Percentiles rank a stretch among this genome's conserved stretches.
Evolutionary conservation across 2,329 filamentous ascomycete genomes (phyloP).

Genomic region (Neonectria coccinea): DNA sequence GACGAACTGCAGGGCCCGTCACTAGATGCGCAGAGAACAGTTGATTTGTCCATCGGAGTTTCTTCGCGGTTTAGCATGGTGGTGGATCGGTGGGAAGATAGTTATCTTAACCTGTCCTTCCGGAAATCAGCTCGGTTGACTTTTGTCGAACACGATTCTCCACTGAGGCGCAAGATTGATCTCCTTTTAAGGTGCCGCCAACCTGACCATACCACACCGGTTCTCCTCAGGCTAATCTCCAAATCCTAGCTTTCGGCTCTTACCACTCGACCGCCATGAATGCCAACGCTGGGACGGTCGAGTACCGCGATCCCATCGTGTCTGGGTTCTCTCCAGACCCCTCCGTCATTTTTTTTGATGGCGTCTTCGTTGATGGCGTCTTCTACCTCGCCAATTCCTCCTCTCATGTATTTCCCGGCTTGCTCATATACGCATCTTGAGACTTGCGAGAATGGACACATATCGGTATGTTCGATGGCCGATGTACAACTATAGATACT

Average conservation of each 20-base stretch:
- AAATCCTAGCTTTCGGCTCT: neutral
- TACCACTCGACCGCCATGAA: neutral
- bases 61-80: neutral
- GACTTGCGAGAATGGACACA: slow-evolving; percentile 31
- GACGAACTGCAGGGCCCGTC: neutral
- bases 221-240: neutral
- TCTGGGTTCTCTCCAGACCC: slow-evolving; percentile 32
- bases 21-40: neutral
- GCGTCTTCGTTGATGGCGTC: slow-evolving; percentile 31
- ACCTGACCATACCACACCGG: neutral
- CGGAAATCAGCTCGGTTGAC: neutral
- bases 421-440: slow-evolving; percentile 31
- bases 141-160: neutral
- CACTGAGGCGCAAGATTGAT: neutral
- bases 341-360: too few species aligned
- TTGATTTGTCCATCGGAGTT: neutral
- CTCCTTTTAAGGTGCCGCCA: slow-evolving; percentile 1
- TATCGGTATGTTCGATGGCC: slow-evolving; percentile 11
- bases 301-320: slow-evolving; percentile 26
- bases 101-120: neutral
- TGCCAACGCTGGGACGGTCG: neutral
- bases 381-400: slow-evolving; percentile 34
- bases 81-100: neutral
- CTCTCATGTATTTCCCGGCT: slow-evolving; percentile 32
- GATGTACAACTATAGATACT: neutral